Evolutionary conservation across 306 rosid genomes (phyloP), one percentile per base, ranked within the genome.

Genomic region (Lathyrus tuberosus): DNA sequence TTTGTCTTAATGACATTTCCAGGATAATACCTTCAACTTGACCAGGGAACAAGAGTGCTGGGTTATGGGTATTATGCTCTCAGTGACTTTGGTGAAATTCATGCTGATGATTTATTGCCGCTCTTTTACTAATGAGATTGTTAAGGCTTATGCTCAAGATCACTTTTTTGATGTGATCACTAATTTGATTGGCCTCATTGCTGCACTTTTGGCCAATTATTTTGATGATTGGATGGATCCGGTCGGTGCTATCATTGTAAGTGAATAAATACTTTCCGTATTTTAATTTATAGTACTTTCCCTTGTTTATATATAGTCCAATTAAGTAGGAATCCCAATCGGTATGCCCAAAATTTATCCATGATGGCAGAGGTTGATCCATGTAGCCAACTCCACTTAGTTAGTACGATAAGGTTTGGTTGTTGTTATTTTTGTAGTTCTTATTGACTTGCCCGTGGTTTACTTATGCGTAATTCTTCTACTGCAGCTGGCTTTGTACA

Each of bases 81-180:
- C 89, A 24, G 99, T 86, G 71, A 89, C 97, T 65, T 40, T 95
- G 74, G 97, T 91, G 66, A 95, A 95, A 81, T 80, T 95, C 54
- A 59, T 83, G 3, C 76, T 95, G 73, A 76, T 78, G 86, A 8
- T 95, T 51, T 95, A 95, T 76, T 95, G 99, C 74, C 99, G 97
- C 48, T 3, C 91, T 62, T 95, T 95, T 80, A 76, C 85, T 37
- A 87, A 95, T 10, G 97, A 95, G 83, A 95, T 95, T 8, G 85
- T 95, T 66, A 89, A 89, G 83, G 97, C 99, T 4, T 95, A 95
- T 70, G 99, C 99, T 64, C 99, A 86, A 63, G 99, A 95, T 84
- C 99, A 95, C 81, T 89, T 95, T 67, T 95, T 95, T 71, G 99
- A 95, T 84, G 99, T 95, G 65, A 83, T 91, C 74, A 95, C 99